Conservation (phyloP, 306 rosid genomes). For the Dalbergia cultrata region DNA sequence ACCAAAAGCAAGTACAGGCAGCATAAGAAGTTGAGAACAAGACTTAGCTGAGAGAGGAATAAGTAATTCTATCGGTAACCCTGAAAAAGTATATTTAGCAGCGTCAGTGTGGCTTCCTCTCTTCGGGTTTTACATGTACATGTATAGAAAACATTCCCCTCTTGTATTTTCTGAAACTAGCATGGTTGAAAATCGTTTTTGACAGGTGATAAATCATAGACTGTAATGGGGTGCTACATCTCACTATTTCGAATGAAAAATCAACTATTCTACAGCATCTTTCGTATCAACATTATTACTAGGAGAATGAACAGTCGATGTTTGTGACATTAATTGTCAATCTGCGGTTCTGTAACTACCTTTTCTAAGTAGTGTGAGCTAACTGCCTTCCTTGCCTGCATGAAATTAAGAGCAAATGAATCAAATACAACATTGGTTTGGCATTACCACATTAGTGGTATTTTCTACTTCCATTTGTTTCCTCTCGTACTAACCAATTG, state of each 20-base stretch:
- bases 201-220: not conserved
- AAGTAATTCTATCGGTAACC: too few relatives aligned
- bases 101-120: too few relatives aligned
- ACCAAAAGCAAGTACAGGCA: too few relatives aligned
- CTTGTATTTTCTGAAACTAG: not conserved
- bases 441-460: not conserved
- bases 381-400: conserved; percentile 62
- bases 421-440: not conserved
- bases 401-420: conserved; percentile 16
- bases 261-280: not conserved
- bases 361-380: conserved; percentile 30
- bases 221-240: not conserved
- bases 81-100: too few relatives aligned
- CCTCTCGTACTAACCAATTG: not conserved
- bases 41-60: too few relatives aligned
- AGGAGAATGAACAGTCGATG: not conserved
- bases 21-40: too few relatives aligned
- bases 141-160: too few relatives aligned
- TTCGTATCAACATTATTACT: not conserved
- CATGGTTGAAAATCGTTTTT: not conserved
- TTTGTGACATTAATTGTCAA: not conserved
- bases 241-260: not conserved
- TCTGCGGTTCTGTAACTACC: conserved; percentile 37
- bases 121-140: too few relatives aligned
- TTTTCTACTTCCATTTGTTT: not conserved